Percentiles rank a stretch among this genome's conserved stretches.
Evolutionary conservation across 257 asterid species (phyloP).

Genomic region (Solanum boliviense): DNA sequence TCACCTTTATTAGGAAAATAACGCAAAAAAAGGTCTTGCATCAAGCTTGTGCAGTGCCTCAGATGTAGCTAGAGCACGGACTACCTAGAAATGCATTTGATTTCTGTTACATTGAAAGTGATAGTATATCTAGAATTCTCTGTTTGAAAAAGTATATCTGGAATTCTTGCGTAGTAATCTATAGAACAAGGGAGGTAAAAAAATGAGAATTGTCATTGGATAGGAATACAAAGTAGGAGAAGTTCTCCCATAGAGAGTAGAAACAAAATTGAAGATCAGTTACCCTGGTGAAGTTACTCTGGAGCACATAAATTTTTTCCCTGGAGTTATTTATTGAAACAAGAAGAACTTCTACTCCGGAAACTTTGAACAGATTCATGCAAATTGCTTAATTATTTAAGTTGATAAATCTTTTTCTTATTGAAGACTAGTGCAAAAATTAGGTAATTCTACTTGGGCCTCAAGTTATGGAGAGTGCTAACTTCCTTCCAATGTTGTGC

Average conservation of each 20-base stretch:
- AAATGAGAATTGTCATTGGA: neutral
- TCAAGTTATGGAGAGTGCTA: neutral
- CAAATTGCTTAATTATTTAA: neutral
- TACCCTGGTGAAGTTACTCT: neutral
- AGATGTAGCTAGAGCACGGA: neutral
- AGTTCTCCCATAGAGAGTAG: neutral
- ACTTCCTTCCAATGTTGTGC: neutral
- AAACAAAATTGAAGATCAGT: neutral
- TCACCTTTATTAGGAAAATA: neutral
- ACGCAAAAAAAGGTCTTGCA: neutral
- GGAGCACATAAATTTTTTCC: neutral
- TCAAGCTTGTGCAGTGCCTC: neutral
- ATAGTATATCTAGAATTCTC: neutral
- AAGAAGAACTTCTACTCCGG: neutral
- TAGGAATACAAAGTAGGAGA: neutral
- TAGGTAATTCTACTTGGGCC: neutral
- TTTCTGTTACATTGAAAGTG: neutral
- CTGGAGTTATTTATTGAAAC: neutral
- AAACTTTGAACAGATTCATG: neutral
- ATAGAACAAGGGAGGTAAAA: neutral
- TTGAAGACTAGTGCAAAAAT: neutral
- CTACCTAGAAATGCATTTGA: neutral
- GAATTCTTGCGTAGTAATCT: neutral
- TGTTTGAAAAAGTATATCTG: neutral
- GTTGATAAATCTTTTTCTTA: neutral